phyloP scores from a whole-genome alignment of 2,329 filamentous ascomycete genomes.

The Chaetomium sp. region DNA sequence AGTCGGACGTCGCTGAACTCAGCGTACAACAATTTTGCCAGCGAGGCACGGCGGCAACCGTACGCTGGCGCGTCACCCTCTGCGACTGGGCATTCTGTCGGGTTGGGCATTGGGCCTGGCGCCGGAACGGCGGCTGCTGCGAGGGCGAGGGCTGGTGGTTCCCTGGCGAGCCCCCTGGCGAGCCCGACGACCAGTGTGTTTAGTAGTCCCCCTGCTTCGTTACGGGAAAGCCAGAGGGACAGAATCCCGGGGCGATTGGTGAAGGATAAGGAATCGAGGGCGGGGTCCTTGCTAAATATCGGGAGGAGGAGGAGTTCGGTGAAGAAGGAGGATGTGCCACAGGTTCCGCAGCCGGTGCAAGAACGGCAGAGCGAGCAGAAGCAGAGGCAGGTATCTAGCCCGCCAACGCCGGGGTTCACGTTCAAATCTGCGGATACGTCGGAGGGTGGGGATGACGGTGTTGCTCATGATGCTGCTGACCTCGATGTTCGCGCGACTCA shows the following conservation, averaged over 20 bases:
- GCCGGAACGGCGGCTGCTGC: too few species aligned
- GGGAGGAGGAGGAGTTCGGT: too few species aligned
- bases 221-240: background rate
- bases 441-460: too few species aligned
- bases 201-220: slow-evolving; percentile 4
- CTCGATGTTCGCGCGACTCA: slow-evolving; percentile 27
- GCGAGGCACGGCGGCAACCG: slow-evolving; percentile 41
- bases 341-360: slow-evolving; percentile 9
- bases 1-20: slow-evolving; percentile 32
- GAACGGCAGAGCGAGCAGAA: slow-evolving; percentile 7
- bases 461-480: too few species aligned
- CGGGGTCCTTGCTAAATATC: too few species aligned
- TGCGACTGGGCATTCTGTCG: too few species aligned
- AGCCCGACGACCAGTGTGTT: slow-evolving; percentile 37
- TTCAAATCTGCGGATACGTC: slow-evolving; percentile 32
- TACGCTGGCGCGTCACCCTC: slow-evolving; percentile 31
- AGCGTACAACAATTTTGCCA: slow-evolving; percentile 34
- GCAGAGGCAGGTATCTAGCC: slow-evolving; percentile 29
- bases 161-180: slow-evolving; percentile 14
- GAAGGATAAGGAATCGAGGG: background rate
- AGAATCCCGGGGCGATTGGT: slow-evolving; percentile 6
- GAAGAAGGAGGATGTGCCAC: background rate
- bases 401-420: slow-evolving; percentile 52
- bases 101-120: too few species aligned
- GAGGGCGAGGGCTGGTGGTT: slow-evolving; percentile 4